Evolutionary conservation across 139 green algal genomes (phyloP).

Genomic region (Micractinium sp.): DNA sequence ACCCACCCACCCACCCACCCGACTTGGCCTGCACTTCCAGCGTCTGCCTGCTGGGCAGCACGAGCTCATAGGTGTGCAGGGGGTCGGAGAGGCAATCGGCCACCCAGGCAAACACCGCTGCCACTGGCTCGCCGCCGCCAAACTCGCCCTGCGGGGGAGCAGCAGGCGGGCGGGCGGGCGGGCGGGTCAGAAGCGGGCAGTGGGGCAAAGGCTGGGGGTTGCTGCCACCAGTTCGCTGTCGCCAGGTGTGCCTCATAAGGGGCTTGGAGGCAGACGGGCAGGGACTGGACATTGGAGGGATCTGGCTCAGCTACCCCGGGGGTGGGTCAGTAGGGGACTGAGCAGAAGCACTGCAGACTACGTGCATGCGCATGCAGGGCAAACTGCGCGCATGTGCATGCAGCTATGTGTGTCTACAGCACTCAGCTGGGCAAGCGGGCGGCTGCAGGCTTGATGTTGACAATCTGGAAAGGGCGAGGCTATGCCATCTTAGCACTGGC

Average conservation of each 20-base stretch:
- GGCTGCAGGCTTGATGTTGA: too few species aligned
- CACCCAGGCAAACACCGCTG: slow-evolving; percentile 73
- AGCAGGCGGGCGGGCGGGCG: not conserved
- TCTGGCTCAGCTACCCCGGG: not conserved
- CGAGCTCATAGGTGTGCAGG: slow-evolving; percentile 67
- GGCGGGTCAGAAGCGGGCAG: slow-evolving; percentile 2
- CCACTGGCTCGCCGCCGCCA: slow-evolving; percentile 58
- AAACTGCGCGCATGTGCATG: not conserved
- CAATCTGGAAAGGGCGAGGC: too few species aligned
- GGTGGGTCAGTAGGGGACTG: too few species aligned
- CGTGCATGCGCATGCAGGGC: too few species aligned
- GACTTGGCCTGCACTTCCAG: slow-evolving; percentile 12
- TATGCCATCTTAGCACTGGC: slow-evolving; percentile 31
- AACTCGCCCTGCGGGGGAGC: slow-evolving; percentile 70
- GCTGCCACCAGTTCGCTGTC: too few species aligned
- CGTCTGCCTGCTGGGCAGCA: slow-evolving; percentile 55
- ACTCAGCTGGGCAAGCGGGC: not conserved
- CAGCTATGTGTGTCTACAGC: too few species aligned
- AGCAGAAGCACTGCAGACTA: too few species aligned
- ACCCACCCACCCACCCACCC: not conserved
- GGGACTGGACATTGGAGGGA: too few species aligned
- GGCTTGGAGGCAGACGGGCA: not conserved
- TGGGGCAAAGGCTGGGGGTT: not conserved
- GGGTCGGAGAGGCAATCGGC: slow-evolving; percentile 62
- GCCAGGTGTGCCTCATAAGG: too few species aligned